phyloP scores from a whole-genome alignment of 768 basidiomycete species.

The Rhodocollybia butyracea region DNA sequence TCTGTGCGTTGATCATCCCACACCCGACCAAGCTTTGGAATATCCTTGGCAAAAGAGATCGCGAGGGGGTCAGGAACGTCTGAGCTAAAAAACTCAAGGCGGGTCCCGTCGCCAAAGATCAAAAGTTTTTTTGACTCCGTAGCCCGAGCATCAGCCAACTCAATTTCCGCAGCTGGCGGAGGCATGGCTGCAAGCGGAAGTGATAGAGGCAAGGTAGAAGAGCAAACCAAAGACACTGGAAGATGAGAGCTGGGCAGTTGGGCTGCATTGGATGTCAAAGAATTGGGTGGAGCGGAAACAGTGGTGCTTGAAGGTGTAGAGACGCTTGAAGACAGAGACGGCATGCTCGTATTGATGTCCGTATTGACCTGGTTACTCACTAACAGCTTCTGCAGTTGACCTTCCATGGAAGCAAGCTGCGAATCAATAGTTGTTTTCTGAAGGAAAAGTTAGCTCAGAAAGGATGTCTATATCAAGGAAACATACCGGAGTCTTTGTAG shows the following conservation, averaged over 20 bases:
- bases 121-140: neutral
- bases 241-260: too few species aligned
- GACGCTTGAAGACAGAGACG: neutral
- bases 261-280: neutral
- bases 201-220: neutral
- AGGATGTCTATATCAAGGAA: neutral
- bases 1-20: too few species aligned
- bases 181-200: neutral
- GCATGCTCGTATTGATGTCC: neutral
- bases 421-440: neutral
- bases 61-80: neutral
- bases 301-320: neutral
- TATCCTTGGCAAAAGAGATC: neutral
- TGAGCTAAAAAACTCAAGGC: neutral
- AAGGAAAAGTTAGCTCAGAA: neutral
- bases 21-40: neutral
- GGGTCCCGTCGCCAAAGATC: neutral
- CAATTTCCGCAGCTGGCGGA: neutral
- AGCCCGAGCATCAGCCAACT: neutral
- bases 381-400: neutral
- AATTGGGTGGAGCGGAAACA: neutral
- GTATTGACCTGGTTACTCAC: neutral
- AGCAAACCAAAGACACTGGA: neutral
- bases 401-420: neutral
- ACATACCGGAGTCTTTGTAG: neutral